Conservation (phyloP, 192 early-diverging fungal species). For the Physocladia obscura region DNA sequence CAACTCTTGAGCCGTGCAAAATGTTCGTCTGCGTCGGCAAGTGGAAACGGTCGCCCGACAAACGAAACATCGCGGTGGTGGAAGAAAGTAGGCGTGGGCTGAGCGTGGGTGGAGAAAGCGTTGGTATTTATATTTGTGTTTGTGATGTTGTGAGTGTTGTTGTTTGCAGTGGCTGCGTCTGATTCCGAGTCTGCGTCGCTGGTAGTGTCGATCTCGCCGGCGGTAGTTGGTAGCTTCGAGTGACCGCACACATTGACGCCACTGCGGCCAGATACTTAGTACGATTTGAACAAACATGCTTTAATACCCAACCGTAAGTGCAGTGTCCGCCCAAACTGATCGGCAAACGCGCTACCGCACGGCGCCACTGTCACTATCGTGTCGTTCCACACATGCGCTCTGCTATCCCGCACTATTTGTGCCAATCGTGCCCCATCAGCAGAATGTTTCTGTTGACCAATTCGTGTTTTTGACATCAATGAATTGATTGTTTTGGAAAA, state of each 20-base stretch:
- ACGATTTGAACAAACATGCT: not conserved
- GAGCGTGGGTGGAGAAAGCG: slow-evolving; percentile 58
- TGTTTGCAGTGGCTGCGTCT: too few relatives aligned
- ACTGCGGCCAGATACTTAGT: slow-evolving; percentile 17
- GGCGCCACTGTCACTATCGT: not conserved
- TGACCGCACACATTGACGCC: slow-evolving; percentile 80
- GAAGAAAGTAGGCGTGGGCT: slow-evolving; percentile 53
- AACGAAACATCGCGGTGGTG: slow-evolving; percentile 75
- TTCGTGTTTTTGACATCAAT: too few relatives aligned
- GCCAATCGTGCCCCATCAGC: too few relatives aligned
- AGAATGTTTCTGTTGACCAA: too few relatives aligned
- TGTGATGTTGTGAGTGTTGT: too few relatives aligned
- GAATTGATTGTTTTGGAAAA: too few relatives aligned
- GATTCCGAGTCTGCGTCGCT: too few relatives aligned
- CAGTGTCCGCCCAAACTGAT: slow-evolving; percentile 38
- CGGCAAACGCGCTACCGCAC: slow-evolving; percentile 5
- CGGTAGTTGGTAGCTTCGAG: slow-evolving; percentile 70
- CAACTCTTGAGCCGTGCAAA: slow-evolving; percentile 70
- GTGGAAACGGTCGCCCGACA: slow-evolving; percentile 72
- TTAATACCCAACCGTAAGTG: slow-evolving; percentile 27
- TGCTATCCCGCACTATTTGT: too few relatives aligned
- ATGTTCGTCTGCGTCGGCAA: slow-evolving; percentile 73
- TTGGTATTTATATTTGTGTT: too few relatives aligned
- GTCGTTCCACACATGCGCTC: slow-evolving; percentile 23
- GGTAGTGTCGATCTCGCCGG: too few relatives aligned